phyloP scores from a whole-genome alignment of 306 rosid species.

The Prunus persica region DNA sequence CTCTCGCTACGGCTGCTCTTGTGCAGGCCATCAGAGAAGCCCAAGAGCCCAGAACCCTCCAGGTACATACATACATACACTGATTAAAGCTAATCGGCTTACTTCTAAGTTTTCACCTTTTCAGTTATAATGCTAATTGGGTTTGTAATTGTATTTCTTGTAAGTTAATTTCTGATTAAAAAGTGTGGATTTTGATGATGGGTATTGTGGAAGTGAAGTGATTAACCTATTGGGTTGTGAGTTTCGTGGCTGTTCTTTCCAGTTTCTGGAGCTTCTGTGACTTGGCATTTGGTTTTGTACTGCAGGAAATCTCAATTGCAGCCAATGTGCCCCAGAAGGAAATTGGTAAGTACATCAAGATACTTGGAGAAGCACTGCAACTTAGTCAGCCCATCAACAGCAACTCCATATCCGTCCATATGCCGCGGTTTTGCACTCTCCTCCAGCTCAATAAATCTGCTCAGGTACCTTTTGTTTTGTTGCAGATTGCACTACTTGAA shows the following conservation, averaged over 20 bases:
- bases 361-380: conserved; percentile 90
- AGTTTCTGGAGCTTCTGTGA: not conserved
- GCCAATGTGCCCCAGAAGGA: conserved; percentile 94
- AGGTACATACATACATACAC: conserved; percentile 34
- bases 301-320: conserved; percentile 93
- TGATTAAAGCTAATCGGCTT: not conserved
- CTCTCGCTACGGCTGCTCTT: conserved; percentile 95
- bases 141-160: not conserved
- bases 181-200: not conserved
- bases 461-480: conserved; percentile 53
- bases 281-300: conserved; percentile 24
- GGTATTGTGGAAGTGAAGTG: not conserved
- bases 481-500: conserved; percentile 5
- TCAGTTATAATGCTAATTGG: not conserved
- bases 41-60: conserved; percentile 92
- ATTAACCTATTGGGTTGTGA: not conserved
- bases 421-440: conserved; percentile 97
- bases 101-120: not conserved
- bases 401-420: conserved; percentile 91
- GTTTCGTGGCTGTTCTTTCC: not conserved
- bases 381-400: conserved; percentile 96
- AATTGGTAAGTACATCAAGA: conserved; percentile 95
- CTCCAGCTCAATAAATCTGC: conserved; percentile 98
- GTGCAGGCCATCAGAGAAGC: conserved; percentile 96
- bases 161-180: not conserved